phyloP scores from a whole-genome alignment of 768 basidiomycete species.

The Suillus brevipes region DNA sequence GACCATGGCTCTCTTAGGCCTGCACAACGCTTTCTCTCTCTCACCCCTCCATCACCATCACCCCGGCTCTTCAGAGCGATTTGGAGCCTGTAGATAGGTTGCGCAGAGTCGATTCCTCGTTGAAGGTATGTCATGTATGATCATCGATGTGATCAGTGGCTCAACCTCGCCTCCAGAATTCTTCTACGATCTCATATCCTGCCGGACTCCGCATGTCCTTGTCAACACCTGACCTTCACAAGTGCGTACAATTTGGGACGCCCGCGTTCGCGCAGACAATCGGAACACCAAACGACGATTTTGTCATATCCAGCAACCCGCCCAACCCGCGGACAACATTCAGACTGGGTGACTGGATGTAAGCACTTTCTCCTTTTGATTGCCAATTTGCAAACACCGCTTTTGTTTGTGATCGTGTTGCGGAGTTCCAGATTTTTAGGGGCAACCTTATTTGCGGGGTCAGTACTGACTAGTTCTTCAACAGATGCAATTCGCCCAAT shows the following conservation, averaged over 20 bases:
- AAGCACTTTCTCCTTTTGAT: slow-evolving; percentile 34
- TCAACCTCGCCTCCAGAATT: slow-evolving; percentile 15
- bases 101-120: slow-evolving; percentile 40
- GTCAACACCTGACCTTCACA: slow-evolving; percentile 35
- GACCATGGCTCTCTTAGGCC: slow-evolving; percentile 42
- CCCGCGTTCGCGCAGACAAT: neutral
- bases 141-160: slow-evolving; percentile 25
- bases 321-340: slow-evolving; percentile 70
- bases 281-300: slow-evolving; percentile 35
- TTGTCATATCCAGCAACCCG: slow-evolving; percentile 66
- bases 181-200: slow-evolving; percentile 11
- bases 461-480: slow-evolving; percentile 16
- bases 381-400: slow-evolving; percentile 2
- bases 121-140: slow-evolving; percentile 23
- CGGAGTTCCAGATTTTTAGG: slow-evolving; percentile 13
- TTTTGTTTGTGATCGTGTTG: slow-evolving; percentile 18
- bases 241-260: slow-evolving; percentile 16
- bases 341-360: slow-evolving; percentile 78
- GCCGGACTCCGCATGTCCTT: slow-evolving; percentile 35
- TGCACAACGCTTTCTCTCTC: slow-evolving; percentile 53
- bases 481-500: slow-evolving; percentile 63
- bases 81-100: slow-evolving; percentile 63
- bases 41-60: slow-evolving; percentile 44
- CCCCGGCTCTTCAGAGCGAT: slow-evolving; percentile 62
- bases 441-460: slow-evolving; percentile 13